Base-by-base conservation (phyloP, 306 rosid species). In the Aeschynomene evenia region DNA sequence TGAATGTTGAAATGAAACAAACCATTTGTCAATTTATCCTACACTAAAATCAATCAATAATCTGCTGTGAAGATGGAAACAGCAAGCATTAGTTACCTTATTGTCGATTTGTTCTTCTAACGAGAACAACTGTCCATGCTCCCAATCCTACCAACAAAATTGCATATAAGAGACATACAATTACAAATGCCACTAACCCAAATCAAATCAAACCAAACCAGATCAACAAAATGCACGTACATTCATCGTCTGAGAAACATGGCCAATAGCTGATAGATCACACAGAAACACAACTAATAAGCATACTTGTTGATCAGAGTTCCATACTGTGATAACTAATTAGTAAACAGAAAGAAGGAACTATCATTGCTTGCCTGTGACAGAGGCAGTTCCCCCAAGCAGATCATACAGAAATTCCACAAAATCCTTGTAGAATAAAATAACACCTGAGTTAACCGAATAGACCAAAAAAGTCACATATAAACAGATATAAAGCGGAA, bases 91-190 rank as follows among this genome's bases (percentile, higher is more conserved):
- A 37, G 57, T 70, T 72, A 91, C 97, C 97, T 94, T 94, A 20
- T 89, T 92, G 81, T 87, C 74, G 5, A 85, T 91, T 77, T 94
- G 99, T 56, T 88, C 97, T 72, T 89, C 84, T 81, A 94, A 83
- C 28, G 99, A 88, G 74, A 94, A 91, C 73, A 94, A 23, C 77
- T 74, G 81, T 21, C 97, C 95, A 42, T 75, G 83, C 81, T 88
- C 97, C 95, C 88, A 88, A 78, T 91, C 40, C 99, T 94, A 61
- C 53, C 37, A 85, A 62, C 53, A 66, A 40, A 71, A 61, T 52
- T 12, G 40, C 4, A 2, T 39, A 50, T 82, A 20, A 79, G 66
- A 78, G 39, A 40, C 37, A 13, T 16, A 4, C 53, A 5, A 48
- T 9, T 16, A 4, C 53, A 5, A 48, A 39, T 40, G 59, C 65